phyloP scores from a whole-genome alignment of 306 rosid species.

The Leucaena leucocephala region DNA sequence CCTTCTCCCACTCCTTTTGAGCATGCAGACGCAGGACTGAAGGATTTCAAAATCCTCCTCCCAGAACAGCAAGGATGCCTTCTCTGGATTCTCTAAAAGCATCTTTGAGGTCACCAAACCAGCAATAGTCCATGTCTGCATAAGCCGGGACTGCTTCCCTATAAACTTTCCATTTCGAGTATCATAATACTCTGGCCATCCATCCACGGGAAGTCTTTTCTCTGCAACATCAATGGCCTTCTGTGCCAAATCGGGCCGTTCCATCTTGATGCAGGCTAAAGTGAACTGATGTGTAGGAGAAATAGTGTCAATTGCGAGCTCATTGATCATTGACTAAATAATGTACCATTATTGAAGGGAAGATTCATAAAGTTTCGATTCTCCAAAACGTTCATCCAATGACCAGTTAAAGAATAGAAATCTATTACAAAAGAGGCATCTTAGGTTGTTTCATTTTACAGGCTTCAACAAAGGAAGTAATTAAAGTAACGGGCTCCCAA shows the following conservation, averaged over 20 bases:
- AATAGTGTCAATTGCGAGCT: conserved; percentile 29
- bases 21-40: conserved; percentile 91
- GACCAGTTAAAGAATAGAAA: conserved; percentile 5
- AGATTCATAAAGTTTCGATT: neutral
- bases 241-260: conserved; percentile 76
- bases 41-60: conserved; percentile 96
- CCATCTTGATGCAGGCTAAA: conserved; percentile 96
- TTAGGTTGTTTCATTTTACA: conserved; percentile 6
- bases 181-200: conserved; percentile 97
- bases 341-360: neutral
- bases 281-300: conserved; percentile 70
- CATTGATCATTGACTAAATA: conserved; percentile 2
- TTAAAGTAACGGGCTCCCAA: neutral
- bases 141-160: conserved; percentile 82
- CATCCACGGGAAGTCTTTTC: conserved; percentile 68
- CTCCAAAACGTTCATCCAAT: neutral
- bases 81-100: conserved; percentile 87
- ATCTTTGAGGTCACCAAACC: conserved; percentile 87
- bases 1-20: conserved; percentile 73
- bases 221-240: conserved; percentile 85
- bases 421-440: neutral
- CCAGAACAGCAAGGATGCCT: conserved; percentile 89
- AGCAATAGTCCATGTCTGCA: conserved; percentile 96
- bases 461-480: conserved; percentile 7
- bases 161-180: conserved; percentile 85